Percentiles rank a stretch among this genome's conserved stretches.
These are phyloP conservation scores for Lojkania enalia DNA, from an alignment of 2,329 filamentous ascomycete genomes.

Conservation along the genomic window DNA sequence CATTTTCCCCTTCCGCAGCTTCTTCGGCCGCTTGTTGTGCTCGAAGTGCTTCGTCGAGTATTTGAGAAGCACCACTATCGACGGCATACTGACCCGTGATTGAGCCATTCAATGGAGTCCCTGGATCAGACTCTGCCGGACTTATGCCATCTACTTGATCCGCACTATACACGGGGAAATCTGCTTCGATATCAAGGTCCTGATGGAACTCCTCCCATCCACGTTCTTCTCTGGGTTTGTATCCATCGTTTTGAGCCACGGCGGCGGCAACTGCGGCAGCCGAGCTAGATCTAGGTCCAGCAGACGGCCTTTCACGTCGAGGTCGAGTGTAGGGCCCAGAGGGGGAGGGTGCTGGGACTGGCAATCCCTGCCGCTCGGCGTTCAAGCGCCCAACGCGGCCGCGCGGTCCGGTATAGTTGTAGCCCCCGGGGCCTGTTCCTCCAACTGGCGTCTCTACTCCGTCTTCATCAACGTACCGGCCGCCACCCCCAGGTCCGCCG, in stretches of 20 bases:
- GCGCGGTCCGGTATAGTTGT: conserved; percentile 57
- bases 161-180: conserved; percentile 76
- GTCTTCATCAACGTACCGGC: conserved; percentile 77
- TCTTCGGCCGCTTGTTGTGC: conserved; percentile 34
- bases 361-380: conserved; percentile 45
- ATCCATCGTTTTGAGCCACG: conserved; percentile 89
- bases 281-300: conserved; percentile 75
- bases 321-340: conserved; percentile 50
- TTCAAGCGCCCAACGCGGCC: conserved; percentile 58
- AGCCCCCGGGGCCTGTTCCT: conserved; percentile 53
- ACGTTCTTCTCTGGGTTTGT: conserved; percentile 94
- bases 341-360: conserved; percentile 52
- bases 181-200: conserved; percentile 84
- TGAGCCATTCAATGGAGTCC: conserved; percentile 43
- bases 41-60: conserved; percentile 40
- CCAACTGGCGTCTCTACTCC: conserved; percentile 62
- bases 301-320: conserved; percentile 45
- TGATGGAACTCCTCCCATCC: conserved; percentile 98
- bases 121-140: conserved; percentile 51
- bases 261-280: conserved; percentile 86
- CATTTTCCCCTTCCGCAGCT: conserved; percentile 23
- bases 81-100: conserved; percentile 36
- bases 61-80: conserved; percentile 39
- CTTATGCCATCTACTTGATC: conserved; percentile 80
- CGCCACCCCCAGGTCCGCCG: conserved; percentile 82